Evolutionary conservation across 1,284 basidiomycete genomes (phyloP), one percentile per base, ranked within the genome.

Genomic region (Lentinus polychrous): DNA sequence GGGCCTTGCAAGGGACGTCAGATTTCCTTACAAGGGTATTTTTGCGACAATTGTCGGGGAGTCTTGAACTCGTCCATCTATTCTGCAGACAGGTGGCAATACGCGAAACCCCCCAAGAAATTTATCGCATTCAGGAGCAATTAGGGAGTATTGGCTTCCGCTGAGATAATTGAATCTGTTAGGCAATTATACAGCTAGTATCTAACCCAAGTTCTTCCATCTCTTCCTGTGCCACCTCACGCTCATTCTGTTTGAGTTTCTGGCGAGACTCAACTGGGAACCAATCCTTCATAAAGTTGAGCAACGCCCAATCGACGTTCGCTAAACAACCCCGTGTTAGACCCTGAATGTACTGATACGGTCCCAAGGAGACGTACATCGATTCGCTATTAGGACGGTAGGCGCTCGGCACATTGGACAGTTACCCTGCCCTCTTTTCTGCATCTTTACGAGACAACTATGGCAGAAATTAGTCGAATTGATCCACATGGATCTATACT

Each of bases 391-490:
- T 27, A 92, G 62, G 8, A 95, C 90, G 8, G 82, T 85, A 1
- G 80, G 77, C 1, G 83, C 74, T 22, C 92, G 76, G 64, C 94
- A 98, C 62, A 96, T 78, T 1, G 94, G 94, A 64, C 94, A 98
- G 54, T 86, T 73, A 10, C 72, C 78, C 57, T 87, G 82, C 0
- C 83, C 81, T 12, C 86, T 74, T 60, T 88, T 90, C 69, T 98
- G 94, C 81, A 98, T 87, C 70, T 97, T 96, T 43, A 93, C 91
- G 14, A 98, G 72, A 64, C 94, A 96, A 44, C 83, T 78, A 18
- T 12, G 22, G n/a, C 17, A 24, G n/a, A 36, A 20, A 14, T 41
- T 11, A 6, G 18, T 37, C 23, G 23, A 45, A 4, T 17, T 11
- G 44, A 18, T 12, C n/a, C 22, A 45, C 10, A 22, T 39, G 11